A percentile compares a stretch with the other conserved stretches of the same genome.
Conservation (phyloP, 169 alveolate species). For the Eimeria tenella region DNA sequence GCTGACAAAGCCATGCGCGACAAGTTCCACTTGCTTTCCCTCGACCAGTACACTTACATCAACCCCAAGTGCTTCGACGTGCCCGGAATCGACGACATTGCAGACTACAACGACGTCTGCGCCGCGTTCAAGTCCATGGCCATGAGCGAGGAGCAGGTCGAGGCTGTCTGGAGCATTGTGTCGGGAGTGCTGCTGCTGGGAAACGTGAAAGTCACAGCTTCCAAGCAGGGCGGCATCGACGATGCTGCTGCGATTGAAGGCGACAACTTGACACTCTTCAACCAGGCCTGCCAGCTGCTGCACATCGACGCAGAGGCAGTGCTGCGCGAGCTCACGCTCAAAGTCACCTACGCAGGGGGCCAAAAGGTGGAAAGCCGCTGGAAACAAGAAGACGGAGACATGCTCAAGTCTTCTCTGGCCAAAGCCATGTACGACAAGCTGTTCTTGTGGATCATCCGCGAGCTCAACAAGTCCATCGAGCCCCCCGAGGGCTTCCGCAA, state of each 20-base stretch:
- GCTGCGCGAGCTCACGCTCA: slow-evolving; percentile 87
- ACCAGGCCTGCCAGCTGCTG: slow-evolving; percentile 89
- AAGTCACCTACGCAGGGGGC: slow-evolving; percentile 90
- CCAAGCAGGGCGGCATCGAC: slow-evolving; percentile 89
- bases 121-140: slow-evolving; percentile 94
- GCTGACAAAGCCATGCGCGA: slow-evolving; percentile 88
- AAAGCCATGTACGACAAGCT: slow-evolving; percentile 97
- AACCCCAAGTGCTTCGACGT: slow-evolving; percentile 94
- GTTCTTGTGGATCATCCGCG: slow-evolving; percentile 96
- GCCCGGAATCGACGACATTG: slow-evolving; percentile 95
- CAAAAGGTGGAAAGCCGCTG: slow-evolving; percentile 90
- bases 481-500: slow-evolving; percentile 90
- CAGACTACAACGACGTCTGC: slow-evolving; percentile 93
- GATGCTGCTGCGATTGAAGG: slow-evolving; percentile 93
- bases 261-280: slow-evolving; percentile 82
- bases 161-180: slow-evolving; percentile 90
- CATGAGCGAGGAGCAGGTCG: slow-evolving; percentile 91
- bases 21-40: slow-evolving; percentile 84
- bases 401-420: slow-evolving; percentile 92
- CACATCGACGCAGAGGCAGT: slow-evolving; percentile 87
- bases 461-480: slow-evolving; percentile 94
- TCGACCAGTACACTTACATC: slow-evolving; percentile 88
- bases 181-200: slow-evolving; percentile 95
- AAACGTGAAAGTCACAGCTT: slow-evolving; percentile 94
- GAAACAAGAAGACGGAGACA: slow-evolving; percentile 92